Percentiles rank a stretch among this genome's conserved stretches.
Conservation (phyloP, 1,284 basidiomycete species). For the Retiboletus flavoniger region DNA sequence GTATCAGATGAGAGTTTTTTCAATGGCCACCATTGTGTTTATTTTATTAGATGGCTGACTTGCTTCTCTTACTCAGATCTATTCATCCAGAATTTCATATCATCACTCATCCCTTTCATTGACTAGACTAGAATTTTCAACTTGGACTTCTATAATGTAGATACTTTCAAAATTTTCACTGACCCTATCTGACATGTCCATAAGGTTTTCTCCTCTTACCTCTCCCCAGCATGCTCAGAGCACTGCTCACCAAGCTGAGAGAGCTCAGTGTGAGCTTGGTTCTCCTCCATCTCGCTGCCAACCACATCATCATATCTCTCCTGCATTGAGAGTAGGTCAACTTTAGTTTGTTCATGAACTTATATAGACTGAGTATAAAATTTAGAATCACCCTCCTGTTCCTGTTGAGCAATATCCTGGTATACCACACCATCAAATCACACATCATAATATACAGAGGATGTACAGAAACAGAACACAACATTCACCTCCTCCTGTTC, state of each 20-base stretch:
- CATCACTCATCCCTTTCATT: no score
- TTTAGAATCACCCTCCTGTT: background rate
- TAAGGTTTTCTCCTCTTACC: background rate
- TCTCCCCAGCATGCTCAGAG: background rate
- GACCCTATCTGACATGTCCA: no score
- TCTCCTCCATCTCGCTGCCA: background rate
- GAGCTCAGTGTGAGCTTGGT: background rate
- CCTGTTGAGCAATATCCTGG: conserved; percentile 4
- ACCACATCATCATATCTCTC: background rate
- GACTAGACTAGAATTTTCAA: no score
- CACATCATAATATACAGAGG: background rate
- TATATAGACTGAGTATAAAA: background rate
- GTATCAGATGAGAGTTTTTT: no score
- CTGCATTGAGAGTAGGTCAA: background rate
- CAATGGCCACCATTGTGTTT: no score
- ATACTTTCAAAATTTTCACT: no score
- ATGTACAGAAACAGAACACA: no score
- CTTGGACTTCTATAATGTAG: no score
- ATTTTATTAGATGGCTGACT: no score
- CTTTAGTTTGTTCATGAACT: background rate
- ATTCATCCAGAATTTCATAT: no score
- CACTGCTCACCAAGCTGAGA: background rate
- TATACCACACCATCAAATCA: background rate
- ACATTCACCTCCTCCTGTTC: no score
- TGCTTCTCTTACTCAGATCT: no score